Evolutionary conservation across 805 yeast genomes (phyloP).

Genomic region (Tetrapisispora fleetii): DNA sequence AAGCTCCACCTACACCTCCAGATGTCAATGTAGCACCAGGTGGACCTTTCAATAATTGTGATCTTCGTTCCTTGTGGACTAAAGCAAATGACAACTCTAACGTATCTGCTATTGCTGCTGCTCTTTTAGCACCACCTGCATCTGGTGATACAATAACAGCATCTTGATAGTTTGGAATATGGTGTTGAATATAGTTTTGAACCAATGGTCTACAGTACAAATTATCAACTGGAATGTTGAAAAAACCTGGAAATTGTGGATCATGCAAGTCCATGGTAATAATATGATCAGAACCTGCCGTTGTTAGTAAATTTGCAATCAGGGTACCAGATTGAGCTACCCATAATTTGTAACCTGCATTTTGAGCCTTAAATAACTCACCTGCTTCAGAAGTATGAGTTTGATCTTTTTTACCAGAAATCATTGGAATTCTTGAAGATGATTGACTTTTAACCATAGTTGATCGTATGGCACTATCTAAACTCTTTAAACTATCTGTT

Average conservation of each 20-base stretch:
- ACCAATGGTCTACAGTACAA: conserved; percentile 79
- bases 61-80: conserved; percentile 86
- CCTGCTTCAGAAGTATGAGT: conserved; percentile 20
- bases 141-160: conserved; percentile 95
- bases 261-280: conserved; percentile 98
- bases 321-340: conserved; percentile 91
- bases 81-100: conserved; percentile 84
- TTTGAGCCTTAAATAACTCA: conserved; percentile 32
- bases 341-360: conserved; percentile 84
- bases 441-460: conserved; percentile 14
- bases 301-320: conserved; percentile 74
- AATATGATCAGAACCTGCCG: conserved; percentile 94
- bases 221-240: conserved; percentile 93
- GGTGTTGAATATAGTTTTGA: conserved; percentile 70
- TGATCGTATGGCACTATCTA: conserved; percentile 14
- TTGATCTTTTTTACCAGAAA: conserved; percentile 28
- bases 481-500: conserved; percentile 11
- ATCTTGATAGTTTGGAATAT: conserved; percentile 69
- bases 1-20: conserved; percentile 23
- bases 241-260: conserved; percentile 96
- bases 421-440: conserved; percentile 28
- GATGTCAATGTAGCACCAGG: conserved; percentile 26
- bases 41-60: conserved; percentile 30
- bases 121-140: conserved; percentile 98
- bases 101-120: conserved; percentile 87